Conservation (phyloP, 257 asterid genomes). For the Nicotiana noctiflora region DNA sequence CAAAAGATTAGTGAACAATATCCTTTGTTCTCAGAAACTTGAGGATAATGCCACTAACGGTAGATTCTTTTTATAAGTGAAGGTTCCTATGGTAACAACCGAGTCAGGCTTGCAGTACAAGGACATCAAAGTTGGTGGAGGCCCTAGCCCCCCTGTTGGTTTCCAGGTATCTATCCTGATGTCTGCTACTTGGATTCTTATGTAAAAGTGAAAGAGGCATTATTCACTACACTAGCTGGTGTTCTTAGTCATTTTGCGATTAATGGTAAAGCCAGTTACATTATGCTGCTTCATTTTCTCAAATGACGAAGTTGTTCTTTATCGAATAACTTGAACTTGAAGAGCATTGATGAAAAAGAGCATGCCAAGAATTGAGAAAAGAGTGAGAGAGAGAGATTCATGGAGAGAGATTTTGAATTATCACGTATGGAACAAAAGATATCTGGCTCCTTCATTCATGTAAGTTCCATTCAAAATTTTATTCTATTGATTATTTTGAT, state of each 20-base stretch:
- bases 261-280: neutral
- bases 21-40: neutral
- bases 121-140: slow-evolving; percentile 80
- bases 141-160: slow-evolving; percentile 95
- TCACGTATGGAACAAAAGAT: neutral
- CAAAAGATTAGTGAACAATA: neutral
- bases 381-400: neutral
- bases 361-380: neutral
- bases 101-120: slow-evolving; percentile 94
- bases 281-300: neutral
- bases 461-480: neutral
- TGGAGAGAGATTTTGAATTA: neutral
- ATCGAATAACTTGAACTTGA: neutral
- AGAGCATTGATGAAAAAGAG: neutral
- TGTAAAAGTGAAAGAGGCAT: neutral
- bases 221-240: neutral
- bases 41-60: slow-evolving; percentile 4
- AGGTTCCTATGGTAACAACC: slow-evolving; percentile 84
- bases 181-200: slow-evolving; percentile 1
- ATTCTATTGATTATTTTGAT: neutral
- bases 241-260: neutral
- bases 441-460: neutral
- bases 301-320: neutral
- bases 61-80: slow-evolving; percentile 11
- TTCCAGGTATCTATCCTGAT: slow-evolving; percentile 57